These are phyloP conservation scores for Rhodotorula taiwanensis DNA, from an alignment of 768 basidiomycete genomes.

Conservation along the genomic window DNA sequence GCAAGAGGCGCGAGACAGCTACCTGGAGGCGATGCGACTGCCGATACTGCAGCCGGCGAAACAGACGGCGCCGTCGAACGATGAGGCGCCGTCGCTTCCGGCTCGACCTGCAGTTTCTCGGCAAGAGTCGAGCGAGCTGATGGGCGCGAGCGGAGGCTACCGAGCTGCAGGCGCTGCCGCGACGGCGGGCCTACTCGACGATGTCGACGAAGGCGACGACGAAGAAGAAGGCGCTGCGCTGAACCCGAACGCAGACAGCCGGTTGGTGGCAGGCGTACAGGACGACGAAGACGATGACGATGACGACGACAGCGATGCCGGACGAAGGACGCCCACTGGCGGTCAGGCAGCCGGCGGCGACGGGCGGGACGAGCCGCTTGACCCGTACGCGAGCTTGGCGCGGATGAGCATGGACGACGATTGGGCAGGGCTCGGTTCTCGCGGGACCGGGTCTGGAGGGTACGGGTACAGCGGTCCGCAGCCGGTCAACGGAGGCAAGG, in stretches of 20 bases:
- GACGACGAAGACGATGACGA: not conserved
- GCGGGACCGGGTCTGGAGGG: conserved; percentile 1
- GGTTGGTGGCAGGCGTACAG: not conserved
- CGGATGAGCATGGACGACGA: conserved; percentile 1
- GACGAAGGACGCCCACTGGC: not conserved
- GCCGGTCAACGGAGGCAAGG: not conserved
- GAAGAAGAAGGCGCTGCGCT: conserved; percentile 33
- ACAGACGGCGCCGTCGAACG: no score
- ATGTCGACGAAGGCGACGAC: conserved; percentile 27
- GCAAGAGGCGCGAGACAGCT: conserved; percentile 29
- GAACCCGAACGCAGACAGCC: conserved; percentile 11
- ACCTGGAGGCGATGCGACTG: conserved; percentile 31
- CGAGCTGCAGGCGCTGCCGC: not conserved
- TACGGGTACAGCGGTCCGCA: conserved; percentile 12
- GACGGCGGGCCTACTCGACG: conserved; percentile 3
- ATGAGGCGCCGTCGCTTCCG: not conserved
- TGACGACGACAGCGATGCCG: not conserved
- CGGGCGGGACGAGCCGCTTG: conserved; percentile 17
- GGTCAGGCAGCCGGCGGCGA: not conserved
- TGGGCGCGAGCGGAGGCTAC: conserved; percentile 3
- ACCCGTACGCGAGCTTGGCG: conserved; percentile 35
- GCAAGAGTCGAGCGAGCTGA: conserved; percentile 17
- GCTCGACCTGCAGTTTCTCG: conserved; percentile 2
- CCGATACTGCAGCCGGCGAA: not conserved
- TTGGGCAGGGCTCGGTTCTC: not conserved